phyloP scores from a whole-genome alignment of 139 green algal species.

The Picochlorum sp. region DNA sequence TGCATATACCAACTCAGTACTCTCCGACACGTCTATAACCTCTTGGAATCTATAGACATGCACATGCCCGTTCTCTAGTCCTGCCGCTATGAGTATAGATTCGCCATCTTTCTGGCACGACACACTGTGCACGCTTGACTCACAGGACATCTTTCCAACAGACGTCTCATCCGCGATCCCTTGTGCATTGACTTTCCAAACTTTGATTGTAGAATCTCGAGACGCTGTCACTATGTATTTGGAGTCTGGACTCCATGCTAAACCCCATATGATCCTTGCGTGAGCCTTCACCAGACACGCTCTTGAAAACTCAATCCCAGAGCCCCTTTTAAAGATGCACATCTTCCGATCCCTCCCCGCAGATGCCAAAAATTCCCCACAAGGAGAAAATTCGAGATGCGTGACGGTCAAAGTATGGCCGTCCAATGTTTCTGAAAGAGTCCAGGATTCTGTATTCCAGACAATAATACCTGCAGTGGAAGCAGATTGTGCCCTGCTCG shows the following conservation, averaged over 20 bases:
- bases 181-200: constrained; percentile 36
- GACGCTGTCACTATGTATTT: constrained; percentile 58
- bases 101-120: neutral
- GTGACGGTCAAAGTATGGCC: constrained; percentile 89
- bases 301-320: constrained; percentile 5
- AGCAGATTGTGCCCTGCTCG: constrained; percentile 57
- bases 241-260: constrained; percentile 55
- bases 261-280: constrained; percentile 64
- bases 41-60: neutral
- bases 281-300: constrained; percentile 48
- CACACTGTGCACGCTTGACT: constrained; percentile 41
- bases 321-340: constrained; percentile 24
- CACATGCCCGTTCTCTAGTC: constrained; percentile 48
- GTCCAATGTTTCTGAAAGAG: constrained; percentile 22
- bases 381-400: constrained; percentile 73
- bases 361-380: constrained; percentile 49
- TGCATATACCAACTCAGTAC: constrained; percentile 28
- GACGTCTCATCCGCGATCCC: neutral
- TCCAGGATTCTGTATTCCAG: constrained; percentile 60
- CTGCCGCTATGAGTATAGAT: constrained; percentile 41
- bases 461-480: constrained; percentile 52
- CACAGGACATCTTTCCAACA: neutral
- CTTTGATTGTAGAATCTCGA: constrained; percentile 62
- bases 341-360: constrained; percentile 50
- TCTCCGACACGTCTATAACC: neutral